Base-by-base conservation (phyloP, 2,329 filamentous ascomycete genomes). In the Epichloe scottii region DNA sequence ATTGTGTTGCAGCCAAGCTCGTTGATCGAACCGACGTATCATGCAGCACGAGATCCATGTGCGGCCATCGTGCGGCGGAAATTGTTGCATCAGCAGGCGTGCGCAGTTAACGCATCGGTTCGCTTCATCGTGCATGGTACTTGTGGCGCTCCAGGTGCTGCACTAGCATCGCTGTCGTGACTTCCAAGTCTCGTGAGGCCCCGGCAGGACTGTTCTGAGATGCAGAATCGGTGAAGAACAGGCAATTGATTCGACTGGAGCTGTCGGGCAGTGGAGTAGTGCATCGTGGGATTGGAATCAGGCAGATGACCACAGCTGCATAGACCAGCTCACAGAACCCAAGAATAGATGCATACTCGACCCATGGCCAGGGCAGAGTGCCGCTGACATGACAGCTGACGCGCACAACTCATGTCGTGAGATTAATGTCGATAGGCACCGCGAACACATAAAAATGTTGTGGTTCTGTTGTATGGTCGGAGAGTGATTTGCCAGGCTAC, bases 231-330 rank as follows among this genome's bases (percentile, higher is more conserved):
- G 42, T 39, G 37, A 35, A 37, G 7, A 26, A 38, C 10, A 44
- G 56, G 53, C 26, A 53, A 34, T 33, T 54, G 51, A 54, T 56
- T 56, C 42, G 52, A 48, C 34, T 46, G 48, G 41, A 37, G 45
- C 38, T 42, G 40, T 23, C 35, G 40, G 44, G 37, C 46, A 50
- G 37, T 39, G 45, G 51, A 50, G 40, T 41, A 49, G 47, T 17
- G 33, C 51, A 30, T 50, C 54, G 50, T 46, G 49, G 48, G 48
- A 50, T 42, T 47, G 14, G 15, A 37, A 40, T 17, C 51, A 52
- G 49, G 52, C 54, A 51, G 49, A 55, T 55, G 56, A 54, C 53
- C 53, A 38, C 45, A 17, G 33, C 34, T 48, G 49, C 49, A 52
- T 51, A 51, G 30, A 44, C 50, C 52, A 54, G 50, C 44, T 49